Conservation (phyloP, 1,284 basidiomycete genomes). For the Sporisorium scitamineum region DNA sequence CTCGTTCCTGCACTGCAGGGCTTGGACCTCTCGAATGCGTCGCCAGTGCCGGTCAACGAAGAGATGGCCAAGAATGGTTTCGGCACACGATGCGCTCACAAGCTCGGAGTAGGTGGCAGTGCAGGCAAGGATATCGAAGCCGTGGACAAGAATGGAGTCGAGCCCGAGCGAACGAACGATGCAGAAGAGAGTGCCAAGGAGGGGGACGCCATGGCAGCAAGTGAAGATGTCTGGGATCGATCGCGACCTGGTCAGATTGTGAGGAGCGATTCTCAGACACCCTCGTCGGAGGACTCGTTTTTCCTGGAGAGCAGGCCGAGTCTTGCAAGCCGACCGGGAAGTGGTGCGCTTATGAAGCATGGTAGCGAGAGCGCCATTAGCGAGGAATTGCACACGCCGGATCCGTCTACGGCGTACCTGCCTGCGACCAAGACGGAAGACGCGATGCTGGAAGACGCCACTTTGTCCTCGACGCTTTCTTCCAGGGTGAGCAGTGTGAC, state of each 20-base stretch:
- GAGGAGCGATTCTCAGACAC: slow-evolving; percentile 44
- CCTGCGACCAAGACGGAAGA: slow-evolving; percentile 20
- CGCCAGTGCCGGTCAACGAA: slow-evolving; percentile 32
- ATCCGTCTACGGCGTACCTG: slow-evolving; percentile 32
- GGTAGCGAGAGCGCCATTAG: slow-evolving; percentile 50
- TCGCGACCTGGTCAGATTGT: slow-evolving; percentile 15
- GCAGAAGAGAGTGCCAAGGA: slow-evolving; percentile 1
- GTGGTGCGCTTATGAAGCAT: slow-evolving; percentile 42
- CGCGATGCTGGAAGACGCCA: slow-evolving; percentile 9
- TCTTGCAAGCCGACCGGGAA: slow-evolving; percentile 28
- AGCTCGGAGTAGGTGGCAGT: slow-evolving; percentile 6
- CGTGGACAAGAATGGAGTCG: neutral
- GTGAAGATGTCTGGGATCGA: slow-evolving; percentile 20
- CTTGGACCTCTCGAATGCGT: slow-evolving; percentile 29
- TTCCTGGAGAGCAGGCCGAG: slow-evolving; percentile 40
- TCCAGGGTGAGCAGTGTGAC: slow-evolving; percentile 16
- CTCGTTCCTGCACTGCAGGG: slow-evolving; percentile 8
- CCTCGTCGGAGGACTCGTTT: slow-evolving; percentile 43
- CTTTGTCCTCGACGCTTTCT: slow-evolving; percentile 11
- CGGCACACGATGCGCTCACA: slow-evolving; percentile 44
- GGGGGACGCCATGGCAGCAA: neutral
- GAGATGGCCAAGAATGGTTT: slow-evolving; percentile 50
- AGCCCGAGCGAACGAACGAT: neutral
- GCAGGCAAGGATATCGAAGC: neutral
- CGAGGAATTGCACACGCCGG: slow-evolving; percentile 48